phyloP scores from a whole-genome alignment of 768 basidiomycete species.

The Lyophyllum decastes region DNA sequence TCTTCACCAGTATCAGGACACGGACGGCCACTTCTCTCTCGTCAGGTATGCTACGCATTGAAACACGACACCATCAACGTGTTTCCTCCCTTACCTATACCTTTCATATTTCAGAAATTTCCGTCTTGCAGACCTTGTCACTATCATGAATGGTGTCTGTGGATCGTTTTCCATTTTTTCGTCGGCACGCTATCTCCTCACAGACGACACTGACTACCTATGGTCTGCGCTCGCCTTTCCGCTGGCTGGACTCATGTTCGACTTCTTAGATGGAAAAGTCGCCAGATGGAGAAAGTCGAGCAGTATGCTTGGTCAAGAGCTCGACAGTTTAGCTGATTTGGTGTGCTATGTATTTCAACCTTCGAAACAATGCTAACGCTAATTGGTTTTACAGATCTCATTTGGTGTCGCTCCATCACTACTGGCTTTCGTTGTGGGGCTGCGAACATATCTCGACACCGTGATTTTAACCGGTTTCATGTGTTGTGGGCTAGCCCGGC shows the following conservation, averaged over 20 bases:
- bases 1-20: conserved; percentile 82
- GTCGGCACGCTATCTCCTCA: conserved; percentile 84
- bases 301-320: conserved; percentile 95
- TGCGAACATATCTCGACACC: conserved; percentile 90
- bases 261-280: conserved; percentile 97
- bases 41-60: conserved; percentile 66
- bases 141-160: conserved; percentile 99
- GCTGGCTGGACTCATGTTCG: conserved; percentile 93
- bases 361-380: conserved; percentile 1
- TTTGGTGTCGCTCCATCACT: conserved; percentile 98
- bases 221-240: conserved; percentile 89
- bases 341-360: conserved; percentile 43
- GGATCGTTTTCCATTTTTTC: conserved; percentile 95
- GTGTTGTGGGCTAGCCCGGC: conserved; percentile 93
- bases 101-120: conserved; percentile 73
- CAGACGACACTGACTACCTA: conserved; percentile 76
- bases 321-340: conserved; percentile 95
- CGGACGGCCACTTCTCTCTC: conserved; percentile 95
- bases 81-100: conserved; percentile 5
- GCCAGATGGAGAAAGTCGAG: conserved; percentile 95
- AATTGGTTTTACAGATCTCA: conserved; percentile 65
- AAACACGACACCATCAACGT: conserved; percentile 15
- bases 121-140: conserved; percentile 95
- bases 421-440: conserved; percentile 86
- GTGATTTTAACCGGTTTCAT: conserved; percentile 87